Conservation (phyloP, 768 basidiomycete species). For the Amylocystis lapponica region DNA sequence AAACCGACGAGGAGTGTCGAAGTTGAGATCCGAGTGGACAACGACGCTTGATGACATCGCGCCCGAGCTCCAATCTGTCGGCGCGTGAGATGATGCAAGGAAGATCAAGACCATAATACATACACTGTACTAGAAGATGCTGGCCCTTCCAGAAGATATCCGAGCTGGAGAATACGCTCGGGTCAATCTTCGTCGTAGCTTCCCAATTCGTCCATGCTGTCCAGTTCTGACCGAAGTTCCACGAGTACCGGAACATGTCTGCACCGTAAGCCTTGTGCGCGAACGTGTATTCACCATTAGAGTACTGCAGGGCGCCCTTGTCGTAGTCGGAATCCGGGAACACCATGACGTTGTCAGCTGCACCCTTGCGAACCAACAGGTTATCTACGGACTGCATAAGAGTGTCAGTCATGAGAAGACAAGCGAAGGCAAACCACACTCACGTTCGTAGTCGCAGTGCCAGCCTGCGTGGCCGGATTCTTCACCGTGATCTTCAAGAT, state of each 20-base stretch:
- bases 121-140: conserved; percentile 88
- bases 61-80: conserved; percentile 70
- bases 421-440: conserved; percentile 18
- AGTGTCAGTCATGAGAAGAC: neutral
- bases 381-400: conserved; percentile 57
- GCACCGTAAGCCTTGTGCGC: conserved; percentile 82
- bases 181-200: conserved; percentile 57
- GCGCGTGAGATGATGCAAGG: neutral
- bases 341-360: conserved; percentile 73
- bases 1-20: conserved; percentile 60
- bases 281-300: conserved; percentile 65
- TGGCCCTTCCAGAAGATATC: conserved; percentile 71
- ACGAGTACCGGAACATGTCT: conserved; percentile 81
- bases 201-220: conserved; percentile 77
- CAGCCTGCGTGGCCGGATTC: conserved; percentile 41
- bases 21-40: conserved; percentile 72
- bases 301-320: conserved; percentile 46
- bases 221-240: conserved; percentile 85
- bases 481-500: conserved; percentile 68
- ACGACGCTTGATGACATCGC: conserved; percentile 58
- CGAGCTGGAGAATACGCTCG: conserved; percentile 42
- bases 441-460: conserved; percentile 51
- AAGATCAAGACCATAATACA: too few relatives aligned
- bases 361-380: conserved; percentile 77
- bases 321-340: conserved; percentile 82